Conservation (phyloP, 768 basidiomycete genomes). For the Antrodiella citrinella region DNA sequence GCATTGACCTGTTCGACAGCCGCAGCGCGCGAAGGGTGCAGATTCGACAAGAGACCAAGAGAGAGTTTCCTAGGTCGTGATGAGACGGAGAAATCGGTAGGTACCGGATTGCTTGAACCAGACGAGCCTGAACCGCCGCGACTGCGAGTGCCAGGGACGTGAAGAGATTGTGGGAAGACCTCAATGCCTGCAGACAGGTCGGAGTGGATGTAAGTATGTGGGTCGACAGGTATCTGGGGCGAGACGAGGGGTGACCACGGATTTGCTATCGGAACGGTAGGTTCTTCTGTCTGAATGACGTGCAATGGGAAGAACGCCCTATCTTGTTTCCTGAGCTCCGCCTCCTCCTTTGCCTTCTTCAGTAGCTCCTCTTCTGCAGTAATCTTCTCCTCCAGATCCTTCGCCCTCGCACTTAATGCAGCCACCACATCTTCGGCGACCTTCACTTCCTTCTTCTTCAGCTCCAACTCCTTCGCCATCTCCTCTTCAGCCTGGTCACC, state of each 20-base stretch:
- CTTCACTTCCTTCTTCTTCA: conserved; percentile 49
- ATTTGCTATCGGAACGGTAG: conserved; percentile 2
- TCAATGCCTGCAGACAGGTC: conserved; percentile 13
- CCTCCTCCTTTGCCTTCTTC: conserved; percentile 47
- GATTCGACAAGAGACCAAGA: conserved; percentile 18
- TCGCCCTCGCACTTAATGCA: conserved; percentile 54
- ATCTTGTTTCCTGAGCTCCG: conserved; percentile 40
- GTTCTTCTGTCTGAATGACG: conserved; percentile 18
- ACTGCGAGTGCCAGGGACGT: conserved; percentile 4
- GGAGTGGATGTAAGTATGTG: conserved; percentile 11
- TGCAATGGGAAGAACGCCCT: conserved; percentile 27
- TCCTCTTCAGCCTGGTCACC: conserved; percentile 14
- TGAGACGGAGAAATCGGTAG: conserved; percentile 13
- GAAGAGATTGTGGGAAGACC: conserved; percentile 12
- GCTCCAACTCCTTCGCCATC: conserved; percentile 33
- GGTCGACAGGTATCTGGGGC: conserved; percentile 9
- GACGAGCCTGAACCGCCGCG: conserved; percentile 13
- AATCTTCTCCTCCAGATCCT: conserved; percentile 68
- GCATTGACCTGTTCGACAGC: conserved; percentile 5
- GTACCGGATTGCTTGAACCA: conserved; percentile 5
- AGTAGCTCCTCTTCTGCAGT: conserved; percentile 55
- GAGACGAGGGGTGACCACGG: conserved; percentile 12
- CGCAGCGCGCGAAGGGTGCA: conserved; percentile 13
- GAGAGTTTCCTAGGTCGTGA: conserved; percentile 19
- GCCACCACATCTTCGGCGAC: conserved; percentile 60